These are phyloP conservation scores for Annulohypoxylon moriforme DNA, from an alignment of 495 filamentous ascomycete species.

Conservation along the genomic window DNA sequence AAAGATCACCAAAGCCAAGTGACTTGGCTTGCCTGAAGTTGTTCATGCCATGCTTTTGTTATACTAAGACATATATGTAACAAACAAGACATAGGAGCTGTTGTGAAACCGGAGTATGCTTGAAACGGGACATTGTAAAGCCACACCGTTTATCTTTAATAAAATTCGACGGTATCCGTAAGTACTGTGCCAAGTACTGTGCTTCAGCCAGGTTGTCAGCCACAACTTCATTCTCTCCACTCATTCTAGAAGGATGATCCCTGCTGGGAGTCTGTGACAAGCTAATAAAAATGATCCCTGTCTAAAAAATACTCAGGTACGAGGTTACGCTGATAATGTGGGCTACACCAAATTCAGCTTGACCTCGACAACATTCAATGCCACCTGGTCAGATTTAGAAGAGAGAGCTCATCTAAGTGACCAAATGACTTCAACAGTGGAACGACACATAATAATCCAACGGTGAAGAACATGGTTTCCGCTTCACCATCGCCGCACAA, in stretches of 20 bases:
- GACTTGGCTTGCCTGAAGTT: slow-evolving; percentile 28
- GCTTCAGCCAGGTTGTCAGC: background rate
- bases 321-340: background rate
- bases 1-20: slow-evolving; percentile 19
- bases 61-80: slow-evolving; percentile 1
- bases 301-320: slow-evolving; percentile 20
- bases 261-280: background rate
- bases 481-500: slow-evolving; percentile 60
- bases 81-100: background rate
- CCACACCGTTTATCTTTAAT: slow-evolving; percentile 5
- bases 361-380: background rate
- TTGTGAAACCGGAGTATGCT: slow-evolving; percentile 13
- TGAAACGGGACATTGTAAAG: background rate
- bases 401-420: background rate
- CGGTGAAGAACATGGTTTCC: slow-evolving; percentile 57
- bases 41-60: slow-evolving; percentile 12
- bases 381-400: background rate
- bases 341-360: slow-evolving; percentile 11
- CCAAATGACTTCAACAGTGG: slow-evolving; percentile 17
- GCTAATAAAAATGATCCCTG: slow-evolving; percentile 25
- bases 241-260: background rate
- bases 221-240: background rate
- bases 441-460: background rate
- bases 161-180: background rate
- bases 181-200: background rate